Conservation (phyloP, 345 rosid genomes). For the Rhizophora apiculata region DNA sequence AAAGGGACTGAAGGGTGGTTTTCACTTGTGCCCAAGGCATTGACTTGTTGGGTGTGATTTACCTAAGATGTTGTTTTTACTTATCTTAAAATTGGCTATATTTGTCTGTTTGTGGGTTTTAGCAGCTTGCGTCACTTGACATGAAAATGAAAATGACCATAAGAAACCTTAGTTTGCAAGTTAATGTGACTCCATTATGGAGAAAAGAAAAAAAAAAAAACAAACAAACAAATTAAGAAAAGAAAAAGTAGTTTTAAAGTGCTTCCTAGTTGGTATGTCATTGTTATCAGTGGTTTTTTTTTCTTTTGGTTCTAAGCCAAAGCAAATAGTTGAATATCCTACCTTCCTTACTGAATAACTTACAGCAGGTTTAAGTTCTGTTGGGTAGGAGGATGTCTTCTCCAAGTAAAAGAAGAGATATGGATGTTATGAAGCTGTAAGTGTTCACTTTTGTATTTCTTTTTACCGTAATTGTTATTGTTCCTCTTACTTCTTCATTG, state of each 20-base stretch:
- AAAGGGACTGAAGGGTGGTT: neutral
- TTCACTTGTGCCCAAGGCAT: neutral
- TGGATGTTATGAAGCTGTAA: conserved; percentile 42
- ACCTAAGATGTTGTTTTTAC: neutral
- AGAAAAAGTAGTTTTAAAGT: too few species aligned
- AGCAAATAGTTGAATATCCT: too few species aligned
- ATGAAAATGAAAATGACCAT: neutral
- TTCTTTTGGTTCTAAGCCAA: too few species aligned
- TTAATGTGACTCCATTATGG: too few species aligned
- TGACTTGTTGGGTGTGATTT: neutral
- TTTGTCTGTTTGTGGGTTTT: neutral
- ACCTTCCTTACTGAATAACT: too few species aligned
- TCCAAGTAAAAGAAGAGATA: conserved; percentile 42
- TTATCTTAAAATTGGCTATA: neutral
- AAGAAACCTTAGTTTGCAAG: too few species aligned
- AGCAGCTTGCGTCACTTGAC: neutral
- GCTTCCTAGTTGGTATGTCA: too few species aligned
- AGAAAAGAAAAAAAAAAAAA: neutral
- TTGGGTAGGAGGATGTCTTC: conserved; percentile 28
- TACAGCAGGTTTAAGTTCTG: neutral
- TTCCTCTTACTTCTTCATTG: neutral
- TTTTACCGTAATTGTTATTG: neutral
- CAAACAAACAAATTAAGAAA: neutral
- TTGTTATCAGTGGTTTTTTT: too few species aligned
- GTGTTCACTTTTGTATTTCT: neutral